Conservation (phyloP, 1,284 basidiomycete genomes). For the Apiotrichum veenhuisii region DNA sequence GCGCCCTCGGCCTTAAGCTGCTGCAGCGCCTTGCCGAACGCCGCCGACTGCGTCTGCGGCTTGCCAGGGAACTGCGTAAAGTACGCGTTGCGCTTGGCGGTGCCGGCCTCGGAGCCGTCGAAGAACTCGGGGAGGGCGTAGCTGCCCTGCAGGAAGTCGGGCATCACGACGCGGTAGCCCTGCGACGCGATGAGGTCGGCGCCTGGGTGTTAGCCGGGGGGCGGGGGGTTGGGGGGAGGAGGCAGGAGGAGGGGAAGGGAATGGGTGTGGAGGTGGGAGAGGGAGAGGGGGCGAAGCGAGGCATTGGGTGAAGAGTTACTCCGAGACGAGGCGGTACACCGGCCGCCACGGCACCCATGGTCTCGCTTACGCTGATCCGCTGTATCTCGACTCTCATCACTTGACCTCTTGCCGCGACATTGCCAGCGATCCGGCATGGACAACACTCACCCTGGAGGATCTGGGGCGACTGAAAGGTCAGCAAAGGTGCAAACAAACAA, state of each 20-base stretch:
- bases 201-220: constrained; percentile 31
- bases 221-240: not conserved
- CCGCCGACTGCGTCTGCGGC: constrained; percentile 33
- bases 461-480: constrained; percentile 37
- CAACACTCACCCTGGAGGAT: constrained; percentile 49
- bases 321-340: too few relatives aligned
- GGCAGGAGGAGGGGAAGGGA: too few relatives aligned
- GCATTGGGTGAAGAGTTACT: too few relatives aligned
- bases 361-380: not conserved
- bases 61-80: constrained; percentile 38
- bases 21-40: constrained; percentile 37
- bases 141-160: constrained; percentile 50
- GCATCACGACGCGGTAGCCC: constrained; percentile 51
- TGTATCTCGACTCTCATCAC: constrained; percentile 14
- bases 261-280: too few relatives aligned
- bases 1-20: constrained; percentile 41
- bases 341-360: too few relatives aligned
- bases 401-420: too few relatives aligned
- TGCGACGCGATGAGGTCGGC: constrained; percentile 47
- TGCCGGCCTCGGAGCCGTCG: constrained; percentile 22
- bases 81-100: constrained; percentile 29
- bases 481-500: too few relatives aligned
- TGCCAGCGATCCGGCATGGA: too few relatives aligned
- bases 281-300: too few relatives aligned
- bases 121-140: constrained; percentile 46